These are phyloP conservation scores for Sonneratia alba DNA, from an alignment of 345 rosid genomes.

Conservation along the genomic window DNA sequence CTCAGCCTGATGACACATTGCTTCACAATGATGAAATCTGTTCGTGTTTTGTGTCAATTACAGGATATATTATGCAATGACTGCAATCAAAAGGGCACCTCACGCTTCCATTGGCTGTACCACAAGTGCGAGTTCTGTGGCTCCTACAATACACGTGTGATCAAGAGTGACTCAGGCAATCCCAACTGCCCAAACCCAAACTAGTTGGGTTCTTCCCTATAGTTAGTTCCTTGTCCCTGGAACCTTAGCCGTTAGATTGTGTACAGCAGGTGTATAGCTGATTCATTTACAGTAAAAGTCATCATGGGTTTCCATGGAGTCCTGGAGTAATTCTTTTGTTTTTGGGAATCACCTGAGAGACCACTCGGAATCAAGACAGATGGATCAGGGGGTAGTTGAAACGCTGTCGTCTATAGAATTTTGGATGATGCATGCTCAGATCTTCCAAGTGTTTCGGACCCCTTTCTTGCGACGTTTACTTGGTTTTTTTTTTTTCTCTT, in stretches of 20 bases:
- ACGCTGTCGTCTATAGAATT: background rate
- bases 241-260: background rate
- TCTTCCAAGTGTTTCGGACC: background rate
- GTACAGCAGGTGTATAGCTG: background rate
- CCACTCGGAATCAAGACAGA: background rate
- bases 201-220: background rate
- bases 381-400: background rate
- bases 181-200: constrained; percentile 1
- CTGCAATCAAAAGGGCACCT: constrained; percentile 52
- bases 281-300: background rate
- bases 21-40: background rate
- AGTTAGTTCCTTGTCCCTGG: background rate
- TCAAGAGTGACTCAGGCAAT: constrained; percentile 5
- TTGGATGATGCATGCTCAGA: background rate
- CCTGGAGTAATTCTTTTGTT: background rate
- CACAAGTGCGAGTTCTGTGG: constrained; percentile 60
- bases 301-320: background rate
- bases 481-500: too few relatives aligned
- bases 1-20: background rate
- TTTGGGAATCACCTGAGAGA: background rate
- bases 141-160: constrained; percentile 50
- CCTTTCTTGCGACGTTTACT: background rate
- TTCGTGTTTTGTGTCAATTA: background rate
- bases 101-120: constrained; percentile 70
- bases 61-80: constrained; percentile 74